These are phyloP conservation scores for Neurospora sp. DNA, from an alignment of 495 filamentous ascomycete genomes.

Conservation along the genomic window DNA sequence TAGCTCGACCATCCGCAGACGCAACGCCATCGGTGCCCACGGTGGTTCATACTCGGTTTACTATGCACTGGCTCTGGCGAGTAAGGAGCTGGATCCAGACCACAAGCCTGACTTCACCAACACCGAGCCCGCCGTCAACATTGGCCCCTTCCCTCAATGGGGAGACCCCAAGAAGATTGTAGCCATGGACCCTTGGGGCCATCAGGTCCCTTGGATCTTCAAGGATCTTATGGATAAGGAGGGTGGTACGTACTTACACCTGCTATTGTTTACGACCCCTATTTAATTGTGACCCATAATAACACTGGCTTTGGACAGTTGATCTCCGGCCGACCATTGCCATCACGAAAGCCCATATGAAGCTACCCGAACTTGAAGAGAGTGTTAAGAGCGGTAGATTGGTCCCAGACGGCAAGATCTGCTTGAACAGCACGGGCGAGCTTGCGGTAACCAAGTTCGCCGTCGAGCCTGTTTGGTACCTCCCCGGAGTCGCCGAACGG, in stretches of 20 bases:
- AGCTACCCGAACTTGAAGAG: slow-evolving; percentile 83
- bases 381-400: slow-evolving; percentile 71
- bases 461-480: slow-evolving; percentile 92
- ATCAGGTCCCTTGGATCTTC: slow-evolving; percentile 76
- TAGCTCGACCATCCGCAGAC: slow-evolving; percentile 63
- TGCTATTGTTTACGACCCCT: not conserved
- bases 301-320: slow-evolving; percentile 30
- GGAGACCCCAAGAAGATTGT: slow-evolving; percentile 89
- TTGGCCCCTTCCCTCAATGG: slow-evolving; percentile 87
- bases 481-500: slow-evolving; percentile 87
- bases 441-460: slow-evolving; percentile 94
- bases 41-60: slow-evolving; percentile 98
- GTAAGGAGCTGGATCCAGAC: slow-evolving; percentile 72
- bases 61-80: slow-evolving; percentile 86
- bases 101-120: slow-evolving; percentile 90
- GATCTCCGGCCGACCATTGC: slow-evolving; percentile 93
- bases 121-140: slow-evolving; percentile 78
- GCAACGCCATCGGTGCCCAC: slow-evolving; percentile 79
- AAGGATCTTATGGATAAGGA: slow-evolving; percentile 58
- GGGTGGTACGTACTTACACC: slow-evolving; percentile 28
- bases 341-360: slow-evolving; percentile 94
- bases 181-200: slow-evolving; percentile 91
- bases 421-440: slow-evolving; percentile 72
- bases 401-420: slow-evolving; percentile 83
- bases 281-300: not conserved